Evolutionary conservation across 2,329 filamentous ascomycete species (phyloP), one percentile per base, ranked within the genome.

Genomic region (Trichoderma lentiforme): DNA sequence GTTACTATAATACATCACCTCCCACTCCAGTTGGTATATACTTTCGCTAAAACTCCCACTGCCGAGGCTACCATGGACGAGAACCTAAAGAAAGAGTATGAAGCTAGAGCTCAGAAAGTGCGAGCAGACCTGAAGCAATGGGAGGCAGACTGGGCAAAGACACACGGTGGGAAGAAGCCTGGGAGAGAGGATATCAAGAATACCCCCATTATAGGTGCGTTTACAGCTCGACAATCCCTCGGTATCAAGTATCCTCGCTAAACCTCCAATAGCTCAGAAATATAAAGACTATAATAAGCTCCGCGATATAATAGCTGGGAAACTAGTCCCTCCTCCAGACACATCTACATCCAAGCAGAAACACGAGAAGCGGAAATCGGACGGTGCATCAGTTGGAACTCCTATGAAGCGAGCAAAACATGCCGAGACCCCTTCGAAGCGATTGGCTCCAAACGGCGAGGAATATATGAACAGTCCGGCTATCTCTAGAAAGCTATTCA

Each of bases 241-340:
- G 3, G 3, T 18, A 43, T 43, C 9, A 39, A 24, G 7, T 34
- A 11, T 4, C 15, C 12, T 28, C 1, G 14, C 66, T 70, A 53
- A 69, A 1, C 1, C 9, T 18, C 1, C 21, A 18, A 62, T 75
- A 92, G 91, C 90, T 47, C 85, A 84, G 61, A 94, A 94, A 78
- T 95, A 95, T 81, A 93, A 92, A 79, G 87, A 92, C 74, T 95
- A 94, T 81, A 90, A 91, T 79, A 90, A 86, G 75, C 79, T 91
- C 66, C 87, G 91, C 74, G 86, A 89, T 76, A 84, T 89, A 60
- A 82, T 90, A 72, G 80, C 86, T 1, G 88, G 88, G 71, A 90
- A 89, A 77, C 74, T 83, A 65, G 79, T 80, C 9, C 81, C 82
- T 3, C 80, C 83, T 3, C 78, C 82, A 21, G 76, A 81, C 73